Evolutionary conservation across 31 red algal genomes (phyloP), one percentile per base, ranked within the genome.

Genomic region (Odonthalia washingtoniensis): DNA sequence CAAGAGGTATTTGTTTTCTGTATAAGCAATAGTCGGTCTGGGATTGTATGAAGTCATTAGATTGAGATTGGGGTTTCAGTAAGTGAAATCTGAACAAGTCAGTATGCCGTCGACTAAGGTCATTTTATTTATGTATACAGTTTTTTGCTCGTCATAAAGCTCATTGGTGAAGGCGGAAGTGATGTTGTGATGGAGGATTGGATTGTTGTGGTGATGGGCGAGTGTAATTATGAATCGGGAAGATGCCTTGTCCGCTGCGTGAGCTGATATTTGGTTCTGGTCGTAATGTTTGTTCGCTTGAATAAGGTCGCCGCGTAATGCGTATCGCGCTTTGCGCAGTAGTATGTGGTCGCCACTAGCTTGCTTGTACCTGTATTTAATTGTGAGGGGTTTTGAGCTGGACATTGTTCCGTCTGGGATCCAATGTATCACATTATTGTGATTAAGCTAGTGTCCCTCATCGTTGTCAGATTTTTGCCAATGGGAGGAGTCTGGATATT

Each of bases 301-400:
- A 67, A 87, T 77, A 33, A 12, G 70, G n/a, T 87, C 83, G 2
- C 70, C 83, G 63, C 70, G 27, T 40, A 87, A 17, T 5, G 83
- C 16, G 26, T 26, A 87, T 63, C 83, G 49, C 16, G 80, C 62
- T 24, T 84, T 45, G 0, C 37, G 33, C 24, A 17, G 63, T 32
- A 45, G 18, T 44, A 72, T 41, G n/a, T n/a, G n/a, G n/a, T n/a
- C 2, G 6, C 3, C 9, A 36, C 43, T 24, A 30, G 24, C 4
- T 28, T 0, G 65, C 45, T 69, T 9, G 46, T 3, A 12, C 70
- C 70, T 28, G 35, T 84, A 45, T 36, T 60, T 84, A 60, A 84
- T 84, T 40, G 62, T 81, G 2, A 81, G 45, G 16, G 53, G 53
- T 62, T 64, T 65, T 3, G 46, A 41, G 1, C n/a, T n/a, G n/a